A percentile compares a stretch with the other conserved stretches of the same genome.
Conservation (phyloP, 2,329 filamentous ascomycete species). For the Colletotrichum viniferum region DNA sequence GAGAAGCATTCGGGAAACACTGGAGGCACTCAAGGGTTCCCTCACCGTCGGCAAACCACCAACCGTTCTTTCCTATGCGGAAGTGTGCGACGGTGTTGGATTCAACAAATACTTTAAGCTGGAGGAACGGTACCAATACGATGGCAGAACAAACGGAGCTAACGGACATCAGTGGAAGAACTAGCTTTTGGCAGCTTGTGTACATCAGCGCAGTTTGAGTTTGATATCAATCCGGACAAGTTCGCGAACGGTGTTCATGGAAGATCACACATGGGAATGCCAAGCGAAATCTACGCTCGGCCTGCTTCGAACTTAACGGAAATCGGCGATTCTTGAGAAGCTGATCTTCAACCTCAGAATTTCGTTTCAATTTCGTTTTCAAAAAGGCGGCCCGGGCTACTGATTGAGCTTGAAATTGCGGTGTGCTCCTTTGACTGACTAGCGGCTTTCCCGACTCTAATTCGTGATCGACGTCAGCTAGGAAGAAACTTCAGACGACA, state of each 20-base stretch:
- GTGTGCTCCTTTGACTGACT: neutral
- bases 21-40: slow-evolving; percentile 44
- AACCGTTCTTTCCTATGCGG: slow-evolving; percentile 44
- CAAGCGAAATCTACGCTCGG: neutral
- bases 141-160: neutral
- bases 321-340: neutral
- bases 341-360: neutral
- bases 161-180: slow-evolving; percentile 14
- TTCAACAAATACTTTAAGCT: slow-evolving; percentile 43
- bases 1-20: slow-evolving; percentile 39
- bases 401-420: neutral
- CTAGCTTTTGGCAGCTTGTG: neutral
- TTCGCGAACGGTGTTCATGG: neutral
- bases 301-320: neutral
- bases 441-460: neutral
- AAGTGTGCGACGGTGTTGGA: slow-evolving; percentile 50
- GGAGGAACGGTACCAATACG: slow-evolving; percentile 11
- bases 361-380: neutral
- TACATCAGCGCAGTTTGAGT: neutral
- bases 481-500: neutral
- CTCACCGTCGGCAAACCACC: slow-evolving; percentile 45
- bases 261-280: neutral
- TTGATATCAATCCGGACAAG: neutral
- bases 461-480: neutral
- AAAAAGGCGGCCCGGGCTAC: neutral